These are phyloP conservation scores for Selaginella moellendorffii DNA, from an alignment of 75 land plant species.

Conservation along the genomic window DNA sequence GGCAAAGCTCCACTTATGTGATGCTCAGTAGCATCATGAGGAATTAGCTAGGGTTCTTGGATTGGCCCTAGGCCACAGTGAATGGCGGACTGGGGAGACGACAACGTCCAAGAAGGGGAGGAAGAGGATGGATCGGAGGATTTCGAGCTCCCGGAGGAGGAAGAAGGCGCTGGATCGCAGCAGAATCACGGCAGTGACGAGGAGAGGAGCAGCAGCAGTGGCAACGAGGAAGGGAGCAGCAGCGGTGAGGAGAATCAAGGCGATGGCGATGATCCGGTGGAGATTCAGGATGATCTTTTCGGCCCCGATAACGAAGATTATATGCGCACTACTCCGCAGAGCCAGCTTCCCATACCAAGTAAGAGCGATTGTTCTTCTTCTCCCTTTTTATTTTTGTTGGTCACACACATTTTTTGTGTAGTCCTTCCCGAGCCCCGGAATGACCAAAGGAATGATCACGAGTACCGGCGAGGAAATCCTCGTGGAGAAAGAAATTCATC, in stretches of 20 bases:
- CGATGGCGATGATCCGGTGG: constrained; percentile 27
- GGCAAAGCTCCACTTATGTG: neutral
- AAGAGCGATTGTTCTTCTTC: neutral
- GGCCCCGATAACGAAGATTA: constrained; percentile 77
- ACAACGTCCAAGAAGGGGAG: too few species aligned
- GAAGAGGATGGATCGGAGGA: neutral
- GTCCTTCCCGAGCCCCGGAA: neutral
- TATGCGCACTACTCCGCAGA: constrained; percentile 33
- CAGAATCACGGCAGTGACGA: neutral
- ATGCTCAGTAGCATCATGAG: too few species aligned
- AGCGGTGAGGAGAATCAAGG: constrained; percentile 3
- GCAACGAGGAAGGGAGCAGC: neutral
- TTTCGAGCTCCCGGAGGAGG: neutral
- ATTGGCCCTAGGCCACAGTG: neutral
- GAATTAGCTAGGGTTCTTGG: constrained; percentile 1
- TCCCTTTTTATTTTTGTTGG: neutral
- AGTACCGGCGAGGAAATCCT: neutral
- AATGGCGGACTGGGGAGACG: neutral
- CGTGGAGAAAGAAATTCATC: neutral
- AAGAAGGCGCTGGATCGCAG: neutral
- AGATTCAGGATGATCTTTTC: constrained; percentile 54
- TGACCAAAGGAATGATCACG: neutral
- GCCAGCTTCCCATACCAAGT: constrained; percentile 58
- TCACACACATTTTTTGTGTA: too few species aligned
- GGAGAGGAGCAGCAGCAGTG: constrained; percentile 1